phyloP scores from a whole-genome alignment of 164 flowering plant species.

The Euptelea pleiosperma region DNA sequence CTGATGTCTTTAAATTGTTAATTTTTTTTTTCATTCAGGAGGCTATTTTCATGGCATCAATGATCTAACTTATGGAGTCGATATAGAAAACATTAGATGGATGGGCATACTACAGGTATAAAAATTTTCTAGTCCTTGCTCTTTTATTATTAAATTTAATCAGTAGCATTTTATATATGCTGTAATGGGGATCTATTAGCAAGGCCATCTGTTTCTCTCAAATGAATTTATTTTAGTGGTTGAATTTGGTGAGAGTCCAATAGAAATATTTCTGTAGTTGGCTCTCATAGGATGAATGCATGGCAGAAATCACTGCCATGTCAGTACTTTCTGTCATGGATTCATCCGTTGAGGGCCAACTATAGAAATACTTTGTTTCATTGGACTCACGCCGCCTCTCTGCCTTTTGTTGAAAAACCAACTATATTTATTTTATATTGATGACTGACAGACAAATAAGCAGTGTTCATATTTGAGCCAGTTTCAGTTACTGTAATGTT shows the following conservation, averaged over 20 bases:
- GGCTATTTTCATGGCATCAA: slow-evolving; percentile 66
- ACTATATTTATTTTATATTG: not conserved
- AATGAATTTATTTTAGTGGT: not conserved
- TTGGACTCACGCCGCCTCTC: not conserved
- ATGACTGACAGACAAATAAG: not conserved
- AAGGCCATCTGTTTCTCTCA: too few relatives aligned
- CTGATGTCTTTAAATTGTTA: not conserved
- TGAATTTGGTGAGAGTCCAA: not conserved
- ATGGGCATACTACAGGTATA: slow-evolving; percentile 72
- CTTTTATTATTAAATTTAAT: not conserved
- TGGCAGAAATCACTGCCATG: too few relatives aligned
- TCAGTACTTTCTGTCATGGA: too few relatives aligned
- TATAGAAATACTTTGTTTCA: too few relatives aligned
- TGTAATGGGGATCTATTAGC: not conserved
- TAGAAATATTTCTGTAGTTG: too few relatives aligned
- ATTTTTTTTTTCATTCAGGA: slow-evolving; percentile 30
- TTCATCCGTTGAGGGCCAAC: too few relatives aligned
- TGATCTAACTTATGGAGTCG: slow-evolving; percentile 64
- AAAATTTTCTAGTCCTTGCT: not conserved
- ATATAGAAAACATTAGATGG: slow-evolving; percentile 54
- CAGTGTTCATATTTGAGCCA: not conserved
- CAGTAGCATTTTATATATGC: not conserved
- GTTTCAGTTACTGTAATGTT: not conserved
- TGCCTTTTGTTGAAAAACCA: not conserved
- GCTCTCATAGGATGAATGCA: too few relatives aligned